Conservation (phyloP, 2,329 filamentous ascomycete species). For the Aureobasidium uvarum region DNA sequence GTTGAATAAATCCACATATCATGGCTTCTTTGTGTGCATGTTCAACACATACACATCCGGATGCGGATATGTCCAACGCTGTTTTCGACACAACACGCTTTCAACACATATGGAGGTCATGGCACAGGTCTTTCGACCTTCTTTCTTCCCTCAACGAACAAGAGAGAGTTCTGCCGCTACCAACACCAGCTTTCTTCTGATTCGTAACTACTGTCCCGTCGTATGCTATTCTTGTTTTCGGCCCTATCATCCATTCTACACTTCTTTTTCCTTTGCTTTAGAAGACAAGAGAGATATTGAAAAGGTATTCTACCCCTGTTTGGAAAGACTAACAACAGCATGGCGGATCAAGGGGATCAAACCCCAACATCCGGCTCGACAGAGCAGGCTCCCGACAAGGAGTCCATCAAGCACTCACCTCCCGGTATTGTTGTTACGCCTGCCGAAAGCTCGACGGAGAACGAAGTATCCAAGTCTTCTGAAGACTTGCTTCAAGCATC, state of each 20-base stretch:
- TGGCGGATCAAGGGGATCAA: constrained; percentile 10
- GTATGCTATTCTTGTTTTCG: constrained; percentile 5
- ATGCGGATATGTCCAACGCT: constrained; percentile 4
- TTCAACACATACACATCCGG: constrained; percentile 24
- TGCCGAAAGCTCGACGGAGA: neutral
- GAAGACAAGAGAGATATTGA: neutral
- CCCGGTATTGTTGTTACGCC: neutral
- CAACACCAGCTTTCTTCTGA: neutral
- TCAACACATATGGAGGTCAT: constrained; percentile 1
- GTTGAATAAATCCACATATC: neutral
- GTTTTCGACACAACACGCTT: constrained; percentile 19
- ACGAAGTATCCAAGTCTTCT: neutral
- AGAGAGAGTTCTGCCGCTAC: neutral
- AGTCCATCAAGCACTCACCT: neutral
- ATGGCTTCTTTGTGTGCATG: constrained; percentile 11
- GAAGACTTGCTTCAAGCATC: neutral
- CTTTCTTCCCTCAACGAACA: constrained; percentile 12
- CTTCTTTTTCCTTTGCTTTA: constrained; percentile 2
- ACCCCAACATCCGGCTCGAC: neutral
- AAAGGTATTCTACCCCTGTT: neutral
- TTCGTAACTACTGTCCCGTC: neutral
- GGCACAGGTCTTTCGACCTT: constrained; percentile 6
- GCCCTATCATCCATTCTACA: neutral
- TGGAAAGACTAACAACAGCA: neutral
- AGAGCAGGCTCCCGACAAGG: neutral